These are phyloP conservation scores for Isoetes taiwanensis DNA, from an alignment of 75 land plant genomes.

Conservation along the genomic window DNA sequence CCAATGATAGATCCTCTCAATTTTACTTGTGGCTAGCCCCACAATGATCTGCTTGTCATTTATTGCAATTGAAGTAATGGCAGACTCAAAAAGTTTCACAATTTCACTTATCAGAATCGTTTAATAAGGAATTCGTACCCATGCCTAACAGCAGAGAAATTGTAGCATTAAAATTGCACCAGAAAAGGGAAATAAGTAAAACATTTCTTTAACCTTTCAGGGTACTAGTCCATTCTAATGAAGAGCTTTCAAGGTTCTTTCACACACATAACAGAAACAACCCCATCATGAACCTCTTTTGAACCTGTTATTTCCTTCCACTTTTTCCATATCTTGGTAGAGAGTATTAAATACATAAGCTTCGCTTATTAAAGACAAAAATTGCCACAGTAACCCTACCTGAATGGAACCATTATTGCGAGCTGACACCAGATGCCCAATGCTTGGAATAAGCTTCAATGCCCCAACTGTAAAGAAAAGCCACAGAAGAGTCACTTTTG, in stretches of 20 bases:
- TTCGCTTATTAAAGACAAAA: not conserved
- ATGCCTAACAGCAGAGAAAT: too few species aligned
- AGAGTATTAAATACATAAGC: not conserved
- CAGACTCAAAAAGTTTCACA: too few species aligned
- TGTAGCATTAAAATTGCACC: too few species aligned
- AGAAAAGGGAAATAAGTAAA: too few species aligned
- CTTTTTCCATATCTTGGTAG: conserved; percentile 20
- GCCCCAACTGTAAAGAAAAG: conserved; percentile 14
- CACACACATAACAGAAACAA: conserved; percentile 13
- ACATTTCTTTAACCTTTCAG: too few species aligned
- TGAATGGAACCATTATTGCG: conserved; percentile 23
- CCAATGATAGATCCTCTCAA: too few species aligned
- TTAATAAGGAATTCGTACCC: too few species aligned
- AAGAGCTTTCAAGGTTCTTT: conserved; percentile 11
- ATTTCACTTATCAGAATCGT: too few species aligned
- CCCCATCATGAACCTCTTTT: conserved; percentile 13
- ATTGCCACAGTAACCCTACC: conserved; percentile 4
- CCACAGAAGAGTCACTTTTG: conserved; percentile 6
- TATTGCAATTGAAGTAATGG: too few species aligned
- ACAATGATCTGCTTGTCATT: too few species aligned
- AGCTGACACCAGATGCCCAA: conserved; percentile 14
- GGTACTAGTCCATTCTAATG: conserved; percentile 18
- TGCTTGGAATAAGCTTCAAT: conserved; percentile 1
- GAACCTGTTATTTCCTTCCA: conserved; percentile 11
- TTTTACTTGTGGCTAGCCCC: too few species aligned